Conservation (phyloP, 129 eudicot genomes). For the Flaveria ramosissima region DNA sequence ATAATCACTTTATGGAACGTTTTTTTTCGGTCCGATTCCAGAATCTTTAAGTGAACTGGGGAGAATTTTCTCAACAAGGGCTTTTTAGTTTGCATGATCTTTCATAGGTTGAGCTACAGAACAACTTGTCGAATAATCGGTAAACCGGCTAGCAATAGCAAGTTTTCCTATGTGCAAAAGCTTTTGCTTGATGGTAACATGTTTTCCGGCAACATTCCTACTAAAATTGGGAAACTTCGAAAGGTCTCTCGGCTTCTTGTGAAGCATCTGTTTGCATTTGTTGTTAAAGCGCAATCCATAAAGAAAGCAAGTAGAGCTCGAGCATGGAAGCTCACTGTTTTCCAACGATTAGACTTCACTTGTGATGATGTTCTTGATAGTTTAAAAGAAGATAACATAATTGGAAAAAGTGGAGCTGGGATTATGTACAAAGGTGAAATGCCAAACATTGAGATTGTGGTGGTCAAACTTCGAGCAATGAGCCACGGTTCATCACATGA, state of each 20-base stretch:
- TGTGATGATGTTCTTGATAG: conserved; percentile 91
- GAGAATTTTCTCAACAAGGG: conserved; percentile 77
- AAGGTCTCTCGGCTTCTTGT: conserved; percentile 67
- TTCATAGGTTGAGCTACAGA: conserved; percentile 84
- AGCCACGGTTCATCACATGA: conserved; percentile 91
- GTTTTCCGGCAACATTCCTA: conserved; percentile 42
- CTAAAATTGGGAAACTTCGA: conserved; percentile 63
- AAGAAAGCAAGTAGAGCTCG: conserved; percentile 79
- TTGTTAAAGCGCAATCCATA: conserved; percentile 71
- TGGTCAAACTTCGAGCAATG: conserved; percentile 91
- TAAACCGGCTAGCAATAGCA: conserved; percentile 72
- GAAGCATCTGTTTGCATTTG: conserved; percentile 84
- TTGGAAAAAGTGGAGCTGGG: conserved; percentile 97
- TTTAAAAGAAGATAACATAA: conserved; percentile 86
- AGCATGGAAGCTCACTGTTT: conserved; percentile 91
- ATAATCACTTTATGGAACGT: conserved; percentile 71
- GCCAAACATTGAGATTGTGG: conserved; percentile 70
- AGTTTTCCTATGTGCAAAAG: conserved; percentile 75
- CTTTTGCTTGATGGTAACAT: conserved; percentile 77
- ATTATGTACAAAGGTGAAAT: conserved; percentile 87
- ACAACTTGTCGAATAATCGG: conserved; percentile 77
- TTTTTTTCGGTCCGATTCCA: conserved; percentile 86
- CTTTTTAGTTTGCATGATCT: conserved; percentile 71
- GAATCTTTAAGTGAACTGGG: conserved; percentile 80
- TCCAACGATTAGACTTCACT: conserved; percentile 81